These are phyloP conservation scores for Extremus antarcticus DNA, from an alignment of 495 filamentous ascomycete species.

Conservation along the genomic window DNA sequence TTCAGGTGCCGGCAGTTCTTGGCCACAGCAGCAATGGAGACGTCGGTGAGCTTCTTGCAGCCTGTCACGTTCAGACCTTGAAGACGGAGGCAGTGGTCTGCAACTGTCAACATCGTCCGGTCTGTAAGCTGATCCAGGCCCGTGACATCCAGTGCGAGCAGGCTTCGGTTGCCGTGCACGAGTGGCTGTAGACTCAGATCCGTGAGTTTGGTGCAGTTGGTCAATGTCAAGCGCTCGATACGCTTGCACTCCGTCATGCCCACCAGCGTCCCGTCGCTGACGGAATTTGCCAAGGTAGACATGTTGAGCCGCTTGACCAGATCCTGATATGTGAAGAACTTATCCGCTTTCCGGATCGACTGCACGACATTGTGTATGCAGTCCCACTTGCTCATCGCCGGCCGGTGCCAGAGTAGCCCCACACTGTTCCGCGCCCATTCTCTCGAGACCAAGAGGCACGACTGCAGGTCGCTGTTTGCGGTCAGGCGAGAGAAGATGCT, in stretches of 20 bases:
- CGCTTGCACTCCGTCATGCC: constrained; percentile 78
- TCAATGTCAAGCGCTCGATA: constrained; percentile 87
- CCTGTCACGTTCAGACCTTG: constrained; percentile 90
- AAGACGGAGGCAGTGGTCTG: constrained; percentile 67
- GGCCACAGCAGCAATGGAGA: constrained; percentile 71
- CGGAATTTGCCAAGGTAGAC: constrained; percentile 57
- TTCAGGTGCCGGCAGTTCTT: constrained; percentile 77
- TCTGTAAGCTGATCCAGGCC: constrained; percentile 71
- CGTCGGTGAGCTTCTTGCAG: constrained; percentile 75
- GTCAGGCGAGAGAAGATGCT: constrained; percentile 74
- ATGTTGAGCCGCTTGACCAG: constrained; percentile 88
- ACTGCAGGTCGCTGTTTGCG: constrained; percentile 60
- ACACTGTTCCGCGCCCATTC: constrained; percentile 89
- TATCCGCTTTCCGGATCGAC: constrained; percentile 54
- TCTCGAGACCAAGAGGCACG: constrained; percentile 85
- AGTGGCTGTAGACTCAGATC: constrained; percentile 73
- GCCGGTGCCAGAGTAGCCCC: constrained; percentile 89
- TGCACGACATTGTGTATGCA: constrained; percentile 66
- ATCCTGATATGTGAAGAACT: constrained; percentile 75
- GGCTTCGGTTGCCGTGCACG: constrained; percentile 63
- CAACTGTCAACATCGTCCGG: constrained; percentile 65
- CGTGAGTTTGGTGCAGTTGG: constrained; percentile 75
- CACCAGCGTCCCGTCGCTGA: constrained; percentile 82
- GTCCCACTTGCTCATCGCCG: constrained; percentile 74
- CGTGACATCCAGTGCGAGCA: constrained; percentile 88